Conservation (phyloP, 176 grass and related monocot species). For the Saccharum officinarum region DNA sequence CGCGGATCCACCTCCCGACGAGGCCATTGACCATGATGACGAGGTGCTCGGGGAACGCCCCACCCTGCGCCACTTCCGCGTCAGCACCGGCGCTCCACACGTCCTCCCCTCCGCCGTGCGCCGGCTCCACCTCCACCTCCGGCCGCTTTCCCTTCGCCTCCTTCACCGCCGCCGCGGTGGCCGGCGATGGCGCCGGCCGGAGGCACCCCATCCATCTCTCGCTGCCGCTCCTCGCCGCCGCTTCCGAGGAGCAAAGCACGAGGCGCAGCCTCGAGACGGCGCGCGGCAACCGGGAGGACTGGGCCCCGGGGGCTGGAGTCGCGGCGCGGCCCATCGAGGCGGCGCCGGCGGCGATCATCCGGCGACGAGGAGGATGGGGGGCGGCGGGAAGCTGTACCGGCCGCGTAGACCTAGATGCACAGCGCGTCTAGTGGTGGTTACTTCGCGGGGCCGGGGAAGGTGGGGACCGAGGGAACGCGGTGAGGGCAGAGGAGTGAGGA, state of each 20-base stretch:
- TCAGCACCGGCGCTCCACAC: constrained; percentile 69
- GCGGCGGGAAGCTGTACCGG: not conserved
- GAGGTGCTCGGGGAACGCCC: constrained; percentile 79
- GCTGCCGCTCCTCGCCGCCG: constrained; percentile 15
- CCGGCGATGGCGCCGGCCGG: constrained; percentile 27
- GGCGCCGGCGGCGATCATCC: constrained; percentile 65
- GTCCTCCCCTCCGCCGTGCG: constrained; percentile 71
- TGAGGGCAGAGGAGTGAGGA: not conserved
- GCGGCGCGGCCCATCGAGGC: constrained; percentile 54
- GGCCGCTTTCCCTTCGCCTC: constrained; percentile 52
- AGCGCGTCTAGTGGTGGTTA: constrained; percentile 4
- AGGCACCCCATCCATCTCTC: constrained; percentile 60
- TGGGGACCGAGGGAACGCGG: constrained; percentile 28
- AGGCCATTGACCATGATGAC: constrained; percentile 99
- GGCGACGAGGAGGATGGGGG: not conserved
- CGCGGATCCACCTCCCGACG: constrained; percentile 80
- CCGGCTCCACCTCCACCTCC: constrained; percentile 63
- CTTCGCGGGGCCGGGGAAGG: constrained; percentile 25
- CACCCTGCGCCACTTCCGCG: constrained; percentile 54
- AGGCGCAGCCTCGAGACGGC: constrained; percentile 44
- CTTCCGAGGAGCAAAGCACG: constrained; percentile 25
- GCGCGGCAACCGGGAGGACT: constrained; percentile 47
- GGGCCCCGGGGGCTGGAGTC: constrained; percentile 28
- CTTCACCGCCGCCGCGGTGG: constrained; percentile 7
- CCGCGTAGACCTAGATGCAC: constrained; percentile 40